phyloP scores from a whole-genome alignment of 2,329 filamentous ascomycete genomes.

The Microcyclosporella mali region DNA sequence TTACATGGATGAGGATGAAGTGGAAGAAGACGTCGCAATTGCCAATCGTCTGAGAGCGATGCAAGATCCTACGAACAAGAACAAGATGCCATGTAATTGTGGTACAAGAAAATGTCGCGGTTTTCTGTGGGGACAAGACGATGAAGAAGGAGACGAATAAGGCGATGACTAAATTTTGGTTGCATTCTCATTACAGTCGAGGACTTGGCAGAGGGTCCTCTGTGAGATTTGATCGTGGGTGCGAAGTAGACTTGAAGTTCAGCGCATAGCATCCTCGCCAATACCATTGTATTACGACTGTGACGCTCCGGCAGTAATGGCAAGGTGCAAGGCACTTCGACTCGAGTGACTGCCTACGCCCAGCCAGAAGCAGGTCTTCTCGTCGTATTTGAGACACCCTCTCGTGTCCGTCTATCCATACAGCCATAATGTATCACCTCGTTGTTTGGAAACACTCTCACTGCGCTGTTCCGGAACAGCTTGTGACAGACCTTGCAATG shows the following conservation, averaged over 20 bases:
- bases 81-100: conserved; percentile 46
- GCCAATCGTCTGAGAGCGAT: conserved; percentile 33
- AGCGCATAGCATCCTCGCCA: no score
- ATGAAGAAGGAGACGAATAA: no score
- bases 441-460: conserved; percentile 75
- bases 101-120: conserved; percentile 61
- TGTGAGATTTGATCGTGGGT: no score
- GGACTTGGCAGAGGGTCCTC: no score
- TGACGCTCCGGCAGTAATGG: no score
- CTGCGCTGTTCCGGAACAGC: conserved; percentile 81
- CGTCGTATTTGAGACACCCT: not conserved
- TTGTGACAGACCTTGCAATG: conserved; percentile 93
- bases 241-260: no score
- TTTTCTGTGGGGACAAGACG: conserved; percentile 46
- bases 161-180: no score
- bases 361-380: not conserved
- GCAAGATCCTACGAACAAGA: conserved; percentile 46
- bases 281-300: no score
- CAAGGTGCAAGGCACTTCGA: no score
- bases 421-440: conserved; percentile 47
- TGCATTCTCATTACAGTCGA: no score
- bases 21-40: conserved; percentile 28
- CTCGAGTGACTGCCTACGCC: not conserved
- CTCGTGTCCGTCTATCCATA: conserved; percentile 24
- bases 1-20: conserved; percentile 61